Evolutionary conservation across 2,329 filamentous ascomycete species (phyloP), one percentile per base, ranked within the genome.

Genomic region (Calonectria leucothoes): DNA sequence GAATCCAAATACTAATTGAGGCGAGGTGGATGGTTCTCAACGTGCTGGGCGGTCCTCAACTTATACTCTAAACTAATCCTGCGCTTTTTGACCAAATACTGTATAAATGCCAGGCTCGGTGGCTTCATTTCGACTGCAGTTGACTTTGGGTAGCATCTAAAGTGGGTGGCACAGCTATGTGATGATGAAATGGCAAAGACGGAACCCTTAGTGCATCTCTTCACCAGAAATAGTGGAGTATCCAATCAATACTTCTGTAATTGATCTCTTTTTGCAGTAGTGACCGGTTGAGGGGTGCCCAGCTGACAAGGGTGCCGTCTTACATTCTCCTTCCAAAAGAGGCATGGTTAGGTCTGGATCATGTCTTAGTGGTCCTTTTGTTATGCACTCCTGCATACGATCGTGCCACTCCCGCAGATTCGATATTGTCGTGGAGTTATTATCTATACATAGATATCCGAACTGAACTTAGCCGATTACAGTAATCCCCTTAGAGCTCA

Each of bases 131-230:
- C 17, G 25, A 35, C 37, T 70, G 20, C 6, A 37, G 61, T 25
- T 57, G 27, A 29, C 35, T 66, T 71, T 71, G 35, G 63, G 69
- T 39, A 71, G 52, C 42, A 71, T 71, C 14, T 31, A 23, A 61
- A 66, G 69, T 61, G 69, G 69, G 49, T 39, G 37, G 29, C 15
- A 45, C 64, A 48, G 37, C 35, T 33, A 6, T 31, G 29, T 33
- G 33, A 14, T 48, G 69, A 70, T 59, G 57, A 49, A n/a, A 65
- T 45, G 15, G 39, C 14, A 42, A 20, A 23, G 37, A 6, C 49
- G 17, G 2, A 17, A 42, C 4, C 39, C 39, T 15, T 42, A 6
- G 39, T 42, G 15, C 17, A 7, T n/a, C 7, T 45, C 17, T 45
- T 45, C 20, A 45, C 17, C 39, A 11, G 20, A 45, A n/a, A 45